Conservation (phyloP, 768 basidiomycete species). For the Mycena floridula region DNA sequence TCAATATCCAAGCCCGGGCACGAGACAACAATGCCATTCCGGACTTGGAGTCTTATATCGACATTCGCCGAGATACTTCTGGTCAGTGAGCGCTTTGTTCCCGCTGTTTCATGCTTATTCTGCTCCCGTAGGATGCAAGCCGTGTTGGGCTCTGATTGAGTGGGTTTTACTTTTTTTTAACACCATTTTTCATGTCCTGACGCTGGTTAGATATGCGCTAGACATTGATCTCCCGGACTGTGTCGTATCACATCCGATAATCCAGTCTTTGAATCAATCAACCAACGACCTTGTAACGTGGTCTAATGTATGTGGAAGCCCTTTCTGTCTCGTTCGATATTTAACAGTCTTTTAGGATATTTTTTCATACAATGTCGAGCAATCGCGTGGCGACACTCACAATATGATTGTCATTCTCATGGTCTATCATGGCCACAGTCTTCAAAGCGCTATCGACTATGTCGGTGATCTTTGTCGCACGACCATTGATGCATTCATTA, state of each 20-base stretch:
- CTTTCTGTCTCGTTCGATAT: conserved; percentile 5
- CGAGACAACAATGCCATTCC: conserved; percentile 50
- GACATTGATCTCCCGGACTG: conserved; percentile 66
- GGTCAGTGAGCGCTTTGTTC: too few relatives aligned
- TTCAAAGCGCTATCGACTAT: conserved; percentile 60
- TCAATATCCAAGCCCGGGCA: conserved; percentile 55
- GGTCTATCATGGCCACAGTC: conserved; percentile 46
- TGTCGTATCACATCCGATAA: conserved; percentile 60
- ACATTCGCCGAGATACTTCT: conserved; percentile 67
- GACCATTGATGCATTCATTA: conserved; percentile 46
- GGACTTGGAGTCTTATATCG: conserved; percentile 70
- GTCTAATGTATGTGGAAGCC: conserved; percentile 57
- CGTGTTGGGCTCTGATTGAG: conserved; percentile 73
- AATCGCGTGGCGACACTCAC: conserved; percentile 60
- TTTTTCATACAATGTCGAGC: conserved; percentile 72
- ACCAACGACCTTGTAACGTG: conserved; percentile 79
- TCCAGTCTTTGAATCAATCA: conserved; percentile 55
- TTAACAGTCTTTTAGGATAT: conserved; percentile 43
- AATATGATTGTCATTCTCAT: conserved; percentile 73
- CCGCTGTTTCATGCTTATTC: background rate
- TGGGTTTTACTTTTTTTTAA: conserved; percentile 21
- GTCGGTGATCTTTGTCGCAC: conserved; percentile 56
- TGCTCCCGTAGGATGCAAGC: conserved; percentile 44
- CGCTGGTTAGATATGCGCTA: conserved; percentile 44
- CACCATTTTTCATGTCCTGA: conserved; percentile 3